Base-by-base conservation (phyloP, 371 early-diverging fungal genomes). In the Lichtheimia corymbifera region DNA sequence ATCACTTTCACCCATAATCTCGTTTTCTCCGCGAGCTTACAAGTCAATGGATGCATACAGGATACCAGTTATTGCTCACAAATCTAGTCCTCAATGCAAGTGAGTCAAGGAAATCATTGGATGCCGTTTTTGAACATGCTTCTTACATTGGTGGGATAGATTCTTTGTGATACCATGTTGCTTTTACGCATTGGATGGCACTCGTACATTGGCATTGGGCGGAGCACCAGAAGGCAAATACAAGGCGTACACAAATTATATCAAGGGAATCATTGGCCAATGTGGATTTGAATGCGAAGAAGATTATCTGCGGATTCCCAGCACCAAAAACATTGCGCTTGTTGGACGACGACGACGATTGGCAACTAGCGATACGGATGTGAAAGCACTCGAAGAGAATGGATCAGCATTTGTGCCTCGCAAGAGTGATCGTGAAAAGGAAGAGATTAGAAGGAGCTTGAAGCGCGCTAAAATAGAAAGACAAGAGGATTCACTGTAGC, bases 301-400 rank as follows among this genome's bases (percentile, higher is more conserved):
- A 53, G 96, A 95, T 64, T 78, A 78, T 55, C 64, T 95, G 47
- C 72, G 96, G 28, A 95, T 95, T 12, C 96, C 96, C 4, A 90
- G 91, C 35, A 94, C 96, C n/a, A 92, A 93, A 60, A 95, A 95
- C 53, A 79, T 92, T 62, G 90, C 91, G 1, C 66, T 93, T 2
- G 73, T 95, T 20, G 94, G 92, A 7, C 64, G 84, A 68, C 59
- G 76, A 50, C 63, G 74, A 59, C 15, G 47, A 47, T 22, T 18
- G 47, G 42, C 43, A 62, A 43, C 65, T 59, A 55, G 59, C 15
- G 25, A 51, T 6, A 9, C 55, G 30, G 63, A 55, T 3, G 40
- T 65, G 28, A 44, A 53, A 40, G 67, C 70, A 41, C 20, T 58
- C n/a, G 69, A 83, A 30, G 53, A 72, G 12, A 60, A 64, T 18